Percentiles rank a stretch among this genome's conserved stretches.
These are phyloP conservation scores for Sporothrix phasma DNA, from an alignment of 2,329 filamentous ascomycete species.

Conservation along the genomic window DNA sequence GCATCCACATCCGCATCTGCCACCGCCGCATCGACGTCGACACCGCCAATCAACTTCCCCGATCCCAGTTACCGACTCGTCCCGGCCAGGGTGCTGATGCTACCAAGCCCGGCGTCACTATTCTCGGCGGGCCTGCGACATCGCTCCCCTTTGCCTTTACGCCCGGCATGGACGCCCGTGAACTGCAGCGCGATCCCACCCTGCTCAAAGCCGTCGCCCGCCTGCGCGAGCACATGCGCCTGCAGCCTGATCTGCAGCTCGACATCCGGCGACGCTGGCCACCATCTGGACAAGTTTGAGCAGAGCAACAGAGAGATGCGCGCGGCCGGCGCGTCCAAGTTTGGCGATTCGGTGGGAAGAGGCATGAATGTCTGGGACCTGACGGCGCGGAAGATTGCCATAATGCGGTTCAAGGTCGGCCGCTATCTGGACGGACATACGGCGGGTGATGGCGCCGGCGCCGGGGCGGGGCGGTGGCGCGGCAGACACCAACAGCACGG, in stretches of 20 bases:
- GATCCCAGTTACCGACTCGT: constrained; percentile 11
- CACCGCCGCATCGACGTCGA: neutral
- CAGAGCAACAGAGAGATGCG: constrained; percentile 32
- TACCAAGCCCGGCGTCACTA: neutral
- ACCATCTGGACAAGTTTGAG: constrained; percentile 35
- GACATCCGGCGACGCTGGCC: constrained; percentile 36
- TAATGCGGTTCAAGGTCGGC: constrained; percentile 37
- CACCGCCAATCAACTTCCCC: neutral
- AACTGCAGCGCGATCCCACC: constrained; percentile 28
- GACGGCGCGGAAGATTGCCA: constrained; percentile 37
- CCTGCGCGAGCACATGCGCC: constrained; percentile 33
- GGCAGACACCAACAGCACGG: no score
- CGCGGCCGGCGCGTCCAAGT: constrained; percentile 21
- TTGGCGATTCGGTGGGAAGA: constrained; percentile 22
- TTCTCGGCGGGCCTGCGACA: neutral
- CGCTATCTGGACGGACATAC: constrained; percentile 32
- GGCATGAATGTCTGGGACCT: constrained; percentile 40
- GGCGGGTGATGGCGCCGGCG: neutral
- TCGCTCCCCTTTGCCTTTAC: neutral
- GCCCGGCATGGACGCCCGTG: constrained; percentile 15
- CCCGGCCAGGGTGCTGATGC: constrained; percentile 8
- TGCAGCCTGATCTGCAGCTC: constrained; percentile 36
- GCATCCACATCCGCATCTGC: neutral
- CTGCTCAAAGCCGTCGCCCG: constrained; percentile 32
- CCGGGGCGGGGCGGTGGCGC: no score